Evolutionary conservation across 176 grass and related monocot species (phyloP).

Genomic region (Dendrocalamus sinicus): DNA sequence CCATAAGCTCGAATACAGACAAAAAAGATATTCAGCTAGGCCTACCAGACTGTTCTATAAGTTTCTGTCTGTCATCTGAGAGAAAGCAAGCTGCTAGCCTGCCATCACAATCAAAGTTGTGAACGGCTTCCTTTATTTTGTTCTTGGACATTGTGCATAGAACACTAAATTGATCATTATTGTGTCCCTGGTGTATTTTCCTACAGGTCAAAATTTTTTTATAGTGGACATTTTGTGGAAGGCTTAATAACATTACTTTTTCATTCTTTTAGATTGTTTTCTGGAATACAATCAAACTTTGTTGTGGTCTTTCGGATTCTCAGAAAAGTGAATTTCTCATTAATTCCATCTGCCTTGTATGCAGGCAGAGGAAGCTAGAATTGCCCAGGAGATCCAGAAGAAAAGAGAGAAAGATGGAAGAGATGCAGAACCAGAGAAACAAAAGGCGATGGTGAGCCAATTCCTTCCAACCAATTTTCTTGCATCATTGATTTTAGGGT

Average conservation of each 20-base stretch:
- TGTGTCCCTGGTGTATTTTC: neutral
- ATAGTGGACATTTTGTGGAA: neutral
- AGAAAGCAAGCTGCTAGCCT: conserved; percentile 4
- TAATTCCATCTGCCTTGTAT: conserved; percentile 20
- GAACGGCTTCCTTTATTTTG: neutral
- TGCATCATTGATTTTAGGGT: conserved; percentile 32
- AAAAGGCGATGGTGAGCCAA: conserved; percentile 62
- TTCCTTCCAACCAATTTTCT: conserved; percentile 41
- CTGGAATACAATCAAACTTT: neutral
- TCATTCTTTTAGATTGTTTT: neutral
- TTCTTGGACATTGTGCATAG: neutral
- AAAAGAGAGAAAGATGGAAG: conserved; percentile 84
- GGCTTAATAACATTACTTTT: neutral
- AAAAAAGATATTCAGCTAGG: neutral
- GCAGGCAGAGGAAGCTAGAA: conserved; percentile 81
- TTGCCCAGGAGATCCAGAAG: conserved; percentile 88
- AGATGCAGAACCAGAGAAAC: conserved; percentile 64
- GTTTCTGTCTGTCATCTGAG: conserved; percentile 7
- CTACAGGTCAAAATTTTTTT: neutral
- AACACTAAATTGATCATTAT: conserved; percentile 13
- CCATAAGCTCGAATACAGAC: neutral
- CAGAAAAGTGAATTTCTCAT: conserved; percentile 2
- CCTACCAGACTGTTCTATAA: neutral
- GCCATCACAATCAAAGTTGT: neutral
- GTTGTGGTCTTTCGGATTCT: neutral